phyloP scores from a whole-genome alignment of 2,329 filamentous ascomycete genomes.

The Zymoseptoria pseudotritici region DNA sequence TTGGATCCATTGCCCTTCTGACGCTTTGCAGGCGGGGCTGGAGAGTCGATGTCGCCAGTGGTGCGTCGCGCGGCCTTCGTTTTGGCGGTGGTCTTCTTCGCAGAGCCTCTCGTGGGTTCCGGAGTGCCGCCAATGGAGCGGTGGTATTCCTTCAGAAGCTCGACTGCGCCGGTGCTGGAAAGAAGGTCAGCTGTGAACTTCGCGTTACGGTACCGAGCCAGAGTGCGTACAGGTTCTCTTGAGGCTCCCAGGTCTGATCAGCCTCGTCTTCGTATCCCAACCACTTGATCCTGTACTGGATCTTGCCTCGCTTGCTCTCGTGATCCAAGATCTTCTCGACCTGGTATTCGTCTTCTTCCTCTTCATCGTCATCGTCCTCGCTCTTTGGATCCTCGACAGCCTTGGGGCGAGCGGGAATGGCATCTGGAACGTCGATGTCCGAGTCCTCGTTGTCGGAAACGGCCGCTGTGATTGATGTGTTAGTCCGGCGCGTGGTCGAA shows the following conservation, averaged over 20 bases:
- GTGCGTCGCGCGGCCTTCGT: slow-evolving; percentile 17
- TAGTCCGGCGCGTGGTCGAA: not conserved
- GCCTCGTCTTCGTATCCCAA: slow-evolving; percentile 63
- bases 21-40: slow-evolving; percentile 22
- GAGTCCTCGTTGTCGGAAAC: slow-evolving; percentile 33
- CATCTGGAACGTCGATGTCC: slow-evolving; percentile 25
- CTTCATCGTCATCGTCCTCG: slow-evolving; percentile 33
- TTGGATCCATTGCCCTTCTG: slow-evolving; percentile 24
- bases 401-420: slow-evolving; percentile 22
- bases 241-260: slow-evolving; percentile 73
- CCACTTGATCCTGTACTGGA: slow-evolving; percentile 71
- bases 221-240: slow-evolving; percentile 56
- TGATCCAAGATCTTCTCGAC: slow-evolving; percentile 68
- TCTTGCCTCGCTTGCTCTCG: slow-evolving; percentile 48
- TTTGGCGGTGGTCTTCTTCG: slow-evolving; percentile 16
- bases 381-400: slow-evolving; percentile 24
- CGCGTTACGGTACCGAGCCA: not conserved
- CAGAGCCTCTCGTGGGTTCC: slow-evolving; percentile 28
- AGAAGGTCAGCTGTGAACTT: slow-evolving; percentile 1
- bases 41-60: slow-evolving; percentile 19
- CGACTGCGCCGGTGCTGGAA: slow-evolving; percentile 30
- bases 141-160: slow-evolving; percentile 60
- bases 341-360: slow-evolving; percentile 54
- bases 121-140: slow-evolving; percentile 55
- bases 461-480: slow-evolving; percentile 25